A percentile compares a stretch with the other conserved stretches of the same genome.
Conservation (phyloP, 768 basidiomycete genomes). For the Chalciporus sphaerocephalus region DNA sequence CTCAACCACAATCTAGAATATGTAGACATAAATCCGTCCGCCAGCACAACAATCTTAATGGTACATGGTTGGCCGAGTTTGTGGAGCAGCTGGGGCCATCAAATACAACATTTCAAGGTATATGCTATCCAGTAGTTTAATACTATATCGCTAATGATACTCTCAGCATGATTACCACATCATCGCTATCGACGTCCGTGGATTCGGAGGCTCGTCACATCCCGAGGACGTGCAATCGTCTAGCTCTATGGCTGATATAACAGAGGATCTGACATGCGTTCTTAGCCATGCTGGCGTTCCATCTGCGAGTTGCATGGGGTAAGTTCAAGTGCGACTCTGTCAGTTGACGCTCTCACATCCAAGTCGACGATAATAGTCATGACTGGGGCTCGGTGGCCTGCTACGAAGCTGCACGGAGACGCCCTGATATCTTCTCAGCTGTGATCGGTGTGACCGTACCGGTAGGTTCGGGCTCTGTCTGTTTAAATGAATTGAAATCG, state of each 20-base stretch:
- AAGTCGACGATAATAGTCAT: slow-evolving; percentile 42
- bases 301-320: slow-evolving; percentile 63
- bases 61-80: slow-evolving; percentile 79
- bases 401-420: slow-evolving; percentile 62
- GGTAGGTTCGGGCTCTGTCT: slow-evolving; percentile 45
- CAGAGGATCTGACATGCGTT: slow-evolving; percentile 60
- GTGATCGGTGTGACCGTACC: slow-evolving; percentile 60
- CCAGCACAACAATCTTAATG: slow-evolving; percentile 53
- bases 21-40: slow-evolving; percentile 55
- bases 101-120: slow-evolving; percentile 65
- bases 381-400: slow-evolving; percentile 73
- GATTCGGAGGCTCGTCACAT: slow-evolving; percentile 65
- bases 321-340: slow-evolving; percentile 7
- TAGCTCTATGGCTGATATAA: slow-evolving; percentile 56
- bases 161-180: slow-evolving; percentile 56
- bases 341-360: not conserved
- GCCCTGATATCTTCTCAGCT: slow-evolving; percentile 59
- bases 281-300: slow-evolving; percentile 46
- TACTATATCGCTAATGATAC: not conserved
- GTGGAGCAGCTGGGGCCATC: slow-evolving; percentile 72
- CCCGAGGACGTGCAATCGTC: slow-evolving; percentile 59
- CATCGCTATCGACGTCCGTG: slow-evolving; percentile 60
- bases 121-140: not conserved
- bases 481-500: no score
- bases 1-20: slow-evolving; percentile 42